Evolutionary conservation across 495 filamentous ascomycete genomes (phyloP), one percentile per base, ranked within the genome.

Genomic region (Acidomyces sp.): DNA sequence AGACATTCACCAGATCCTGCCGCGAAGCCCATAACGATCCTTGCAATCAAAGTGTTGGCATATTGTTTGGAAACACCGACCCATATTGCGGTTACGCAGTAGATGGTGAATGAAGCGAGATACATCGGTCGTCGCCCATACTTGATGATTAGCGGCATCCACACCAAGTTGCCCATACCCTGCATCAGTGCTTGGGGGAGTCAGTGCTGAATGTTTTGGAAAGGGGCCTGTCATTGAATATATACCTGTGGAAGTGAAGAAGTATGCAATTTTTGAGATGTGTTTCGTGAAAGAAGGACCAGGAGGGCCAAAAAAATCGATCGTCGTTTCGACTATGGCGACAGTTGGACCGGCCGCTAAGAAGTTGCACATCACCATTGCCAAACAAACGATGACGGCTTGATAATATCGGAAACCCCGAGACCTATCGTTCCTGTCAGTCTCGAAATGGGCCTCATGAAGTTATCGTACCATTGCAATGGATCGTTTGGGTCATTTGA

Each of bases 341-440:
- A 72, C 61, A 6, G 66, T 62, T 4, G 69, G 70, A 3, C 63
- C 69, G 22, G 70, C 69, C 1, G 69, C 66, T 2, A 72, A 56
- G 43, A 74, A 71, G 49, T 72, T 72, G 56, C 63, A 70, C 43
- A 72, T 62, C 39, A 70, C 60, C 57, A 74, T 70, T 26, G 68
- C 68, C 6, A 67, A 29, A 39, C 65, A 71, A 4, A 71, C 64
- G 6, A 70, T 43, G 2, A 55, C 28, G 34, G 67, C 67, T 22
- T 66, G 62, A 52, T 70, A 71, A 34, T 65, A 62, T 29, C 67
- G 69, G 46, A 61, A 62, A 36, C 50, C 47, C 55, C 60, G 54
- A 23, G 63, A 55, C 68, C 69, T 71, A 31, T 1, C 15, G 37
- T 12, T n/a, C n/a, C n/a, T n/a, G n/a, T n/a, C n/a, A n/a, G n/a